phyloP scores from a whole-genome alignment of 768 basidiomycete genomes.

The Rhodotorula toruloides region DNA sequence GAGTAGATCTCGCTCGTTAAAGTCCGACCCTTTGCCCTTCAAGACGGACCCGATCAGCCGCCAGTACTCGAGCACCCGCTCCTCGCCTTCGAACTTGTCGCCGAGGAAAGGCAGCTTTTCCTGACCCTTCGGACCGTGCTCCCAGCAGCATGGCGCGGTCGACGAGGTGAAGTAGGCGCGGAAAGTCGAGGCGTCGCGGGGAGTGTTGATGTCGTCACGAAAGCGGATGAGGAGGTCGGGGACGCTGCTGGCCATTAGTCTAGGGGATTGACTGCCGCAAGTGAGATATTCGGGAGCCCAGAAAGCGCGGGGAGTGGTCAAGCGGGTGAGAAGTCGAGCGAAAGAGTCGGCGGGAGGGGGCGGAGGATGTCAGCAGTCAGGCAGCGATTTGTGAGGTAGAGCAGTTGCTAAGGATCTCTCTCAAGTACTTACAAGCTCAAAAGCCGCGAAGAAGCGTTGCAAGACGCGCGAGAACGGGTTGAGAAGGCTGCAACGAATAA shows the following conservation, averaged over 20 bases:
- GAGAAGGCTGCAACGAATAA: no score
- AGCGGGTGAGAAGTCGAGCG: not conserved
- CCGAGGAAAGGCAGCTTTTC: constrained; percentile 10
- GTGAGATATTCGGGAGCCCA: not conserved
- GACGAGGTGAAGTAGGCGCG: not conserved
- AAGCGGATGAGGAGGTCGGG: not conserved
- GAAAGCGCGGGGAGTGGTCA: not conserved
- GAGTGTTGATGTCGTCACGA: not conserved
- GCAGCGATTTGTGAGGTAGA: no score
- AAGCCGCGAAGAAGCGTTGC: no score
- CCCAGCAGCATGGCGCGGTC: not conserved
- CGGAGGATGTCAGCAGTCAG: no score
- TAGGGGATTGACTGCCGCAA: not conserved
- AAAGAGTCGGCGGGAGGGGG: no score
- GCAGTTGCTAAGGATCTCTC: no score
- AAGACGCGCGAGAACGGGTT: no score
- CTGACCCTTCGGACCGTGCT: not conserved
- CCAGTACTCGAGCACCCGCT: not conserved
- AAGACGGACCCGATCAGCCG: not conserved
- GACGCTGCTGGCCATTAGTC: not conserved
- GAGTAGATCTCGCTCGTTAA: not conserved
- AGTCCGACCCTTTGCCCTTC: not conserved
- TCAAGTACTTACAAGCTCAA: no score
- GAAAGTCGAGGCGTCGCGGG: not conserved
- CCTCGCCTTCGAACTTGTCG: not conserved